A percentile compares a stretch with the other conserved stretches of the same genome.
Evolutionary conservation across 768 basidiomycete species (phyloP).

Genomic region (Naganishia onofrii): DNA sequence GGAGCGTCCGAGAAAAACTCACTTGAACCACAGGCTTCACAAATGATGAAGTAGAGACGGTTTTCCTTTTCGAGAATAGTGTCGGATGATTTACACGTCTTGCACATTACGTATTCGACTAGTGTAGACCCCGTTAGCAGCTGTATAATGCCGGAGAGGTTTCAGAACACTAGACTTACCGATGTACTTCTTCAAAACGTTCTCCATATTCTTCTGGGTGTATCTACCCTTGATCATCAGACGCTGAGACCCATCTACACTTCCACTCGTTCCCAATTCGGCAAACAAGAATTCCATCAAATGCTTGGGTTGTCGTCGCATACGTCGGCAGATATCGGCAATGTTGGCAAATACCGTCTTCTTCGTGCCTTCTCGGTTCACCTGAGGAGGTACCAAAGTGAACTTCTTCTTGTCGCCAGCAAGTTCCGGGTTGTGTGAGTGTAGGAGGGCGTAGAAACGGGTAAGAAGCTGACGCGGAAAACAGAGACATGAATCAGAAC

Average conservation of each 20-base stretch:
- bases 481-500: not conserved
- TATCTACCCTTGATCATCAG: conserved; percentile 97
- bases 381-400: conserved; percentile 92
- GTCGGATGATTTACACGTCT: conserved; percentile 98
- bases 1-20: conserved; percentile 26
- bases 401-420: conserved; percentile 82
- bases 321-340: conserved; percentile 93
- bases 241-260: conserved; percentile 84
- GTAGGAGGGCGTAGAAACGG: conserved; percentile 86
- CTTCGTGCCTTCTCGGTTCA: conserved; percentile 94
- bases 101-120: conserved; percentile 99
- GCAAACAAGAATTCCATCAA: conserved; percentile 95
- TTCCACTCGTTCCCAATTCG: conserved; percentile 96
- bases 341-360: conserved; percentile 96
- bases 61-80: conserved; percentile 96
- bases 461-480: conserved; percentile 70
- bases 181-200: conserved; percentile 91
- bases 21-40: conserved; percentile 52
- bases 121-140: not conserved
- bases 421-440: conserved; percentile 88
- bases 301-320: conserved; percentile 97
- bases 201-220: conserved; percentile 97
- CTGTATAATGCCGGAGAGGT: not conserved
- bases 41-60: conserved; percentile 83
- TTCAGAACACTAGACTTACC: conserved; percentile 59